Percentiles rank a stretch among this genome's conserved stretches.
These are phyloP conservation scores for Blastocystis sp. DNA, from an alignment of 352 stramenopile species.

Conservation along the genomic window DNA sequence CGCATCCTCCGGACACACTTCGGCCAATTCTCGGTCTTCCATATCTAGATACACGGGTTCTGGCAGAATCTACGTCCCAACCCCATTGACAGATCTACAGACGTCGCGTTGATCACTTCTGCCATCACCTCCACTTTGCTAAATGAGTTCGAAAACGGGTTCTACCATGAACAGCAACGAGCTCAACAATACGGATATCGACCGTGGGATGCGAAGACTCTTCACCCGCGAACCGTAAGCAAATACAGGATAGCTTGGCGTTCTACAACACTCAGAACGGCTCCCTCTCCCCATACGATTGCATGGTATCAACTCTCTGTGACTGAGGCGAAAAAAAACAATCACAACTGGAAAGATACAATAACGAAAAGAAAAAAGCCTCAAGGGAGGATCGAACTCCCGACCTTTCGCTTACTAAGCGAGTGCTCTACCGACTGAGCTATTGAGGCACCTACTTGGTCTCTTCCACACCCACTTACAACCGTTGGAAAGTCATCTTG, in stretches of 20 bases:
- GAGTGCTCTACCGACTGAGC: slow-evolving; percentile 51
- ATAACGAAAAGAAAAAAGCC: slow-evolving; percentile 20
- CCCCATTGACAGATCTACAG: background rate
- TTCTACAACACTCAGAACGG: background rate
- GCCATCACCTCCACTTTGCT: slow-evolving; percentile 36
- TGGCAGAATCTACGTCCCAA: background rate
- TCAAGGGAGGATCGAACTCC: slow-evolving; percentile 51
- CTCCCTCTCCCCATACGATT: background rate
- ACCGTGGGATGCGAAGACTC: background rate
- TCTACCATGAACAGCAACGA: background rate
- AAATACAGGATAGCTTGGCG: background rate
- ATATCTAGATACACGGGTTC: background rate
- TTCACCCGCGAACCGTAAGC: background rate
- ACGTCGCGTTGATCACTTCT: background rate
- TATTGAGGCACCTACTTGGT: slow-evolving; percentile 18
- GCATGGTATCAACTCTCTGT: background rate
- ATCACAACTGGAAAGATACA: background rate
- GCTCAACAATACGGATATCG: background rate
- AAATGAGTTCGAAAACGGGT: slow-evolving; percentile 48
- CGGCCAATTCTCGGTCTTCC: background rate
- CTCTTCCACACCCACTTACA: background rate
- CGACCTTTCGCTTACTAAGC: slow-evolving; percentile 52
- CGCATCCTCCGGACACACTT: background rate
- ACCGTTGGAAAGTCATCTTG: background rate
- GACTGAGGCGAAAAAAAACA: background rate